Percentiles rank a stretch among this genome's conserved stretches.
Evolutionary conservation across 768 basidiomycete species (phyloP).

Genomic region (Jaapia argillacea): DNA sequence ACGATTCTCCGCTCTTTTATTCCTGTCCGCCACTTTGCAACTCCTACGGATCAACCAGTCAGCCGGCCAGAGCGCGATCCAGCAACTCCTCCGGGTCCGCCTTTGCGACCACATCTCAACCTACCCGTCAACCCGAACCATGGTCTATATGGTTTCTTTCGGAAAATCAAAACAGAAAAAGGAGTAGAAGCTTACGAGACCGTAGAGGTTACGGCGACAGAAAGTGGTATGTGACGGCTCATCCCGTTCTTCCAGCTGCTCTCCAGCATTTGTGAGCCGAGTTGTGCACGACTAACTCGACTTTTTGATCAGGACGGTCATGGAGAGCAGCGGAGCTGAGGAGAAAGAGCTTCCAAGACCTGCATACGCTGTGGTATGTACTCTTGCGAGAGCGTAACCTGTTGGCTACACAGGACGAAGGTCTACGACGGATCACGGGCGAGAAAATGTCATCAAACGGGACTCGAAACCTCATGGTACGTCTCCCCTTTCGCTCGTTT

Average conservation of each 20-base stretch:
- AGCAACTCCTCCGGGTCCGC: too few species aligned
- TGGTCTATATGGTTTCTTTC: conserved; percentile 73
- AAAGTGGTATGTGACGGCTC: conserved; percentile 28
- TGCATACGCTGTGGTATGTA: conserved; percentile 95
- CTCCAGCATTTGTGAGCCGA: neutral
- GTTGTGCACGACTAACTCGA: conserved; percentile 1
- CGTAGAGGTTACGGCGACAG: conserved; percentile 21
- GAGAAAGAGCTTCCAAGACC: conserved; percentile 83
- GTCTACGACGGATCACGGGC: conserved; percentile 43
- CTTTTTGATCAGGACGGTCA: conserved; percentile 50
- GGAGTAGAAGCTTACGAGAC: conserved; percentile 48
- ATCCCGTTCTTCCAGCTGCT: conserved; percentile 18
- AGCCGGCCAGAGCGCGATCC: too few species aligned
- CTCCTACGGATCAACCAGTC: too few species aligned
- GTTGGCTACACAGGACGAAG: conserved; percentile 79
- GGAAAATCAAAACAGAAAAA: conserved; percentile 37
- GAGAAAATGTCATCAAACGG: conserved; percentile 1
- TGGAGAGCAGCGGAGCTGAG: conserved; percentile 86
- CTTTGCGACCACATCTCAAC: conserved; percentile 31
- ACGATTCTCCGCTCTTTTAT: too few species aligned
- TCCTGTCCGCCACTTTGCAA: too few species aligned
- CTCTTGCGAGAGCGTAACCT: conserved; percentile 83
- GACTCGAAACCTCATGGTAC: conserved; percentile 7
- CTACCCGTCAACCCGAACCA: conserved; percentile 47
- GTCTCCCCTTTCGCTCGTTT: conserved; percentile 6